Evolutionary conservation across 768 basidiomycete species (phyloP).

Genomic region (Cystofilobasidium bisporidii): DNA sequence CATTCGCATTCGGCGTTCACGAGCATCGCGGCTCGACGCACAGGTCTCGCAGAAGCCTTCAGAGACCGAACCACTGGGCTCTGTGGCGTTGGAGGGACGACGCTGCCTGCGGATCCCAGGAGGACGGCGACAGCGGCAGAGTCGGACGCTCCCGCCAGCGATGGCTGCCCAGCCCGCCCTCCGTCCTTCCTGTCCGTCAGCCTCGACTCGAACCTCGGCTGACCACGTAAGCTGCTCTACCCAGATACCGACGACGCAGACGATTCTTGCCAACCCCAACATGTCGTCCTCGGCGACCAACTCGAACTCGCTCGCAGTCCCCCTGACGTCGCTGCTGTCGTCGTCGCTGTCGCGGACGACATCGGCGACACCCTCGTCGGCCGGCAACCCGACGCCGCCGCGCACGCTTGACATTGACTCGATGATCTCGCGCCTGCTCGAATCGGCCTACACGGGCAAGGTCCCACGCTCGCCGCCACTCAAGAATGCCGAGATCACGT

Average conservation of each 20-base stretch:
- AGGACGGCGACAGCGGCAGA: too few relatives aligned
- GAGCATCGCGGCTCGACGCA: too few relatives aligned
- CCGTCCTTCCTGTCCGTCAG: too few relatives aligned
- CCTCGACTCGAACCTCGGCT: neutral
- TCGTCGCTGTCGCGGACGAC: constrained; percentile 21
- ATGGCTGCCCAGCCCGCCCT: too few relatives aligned
- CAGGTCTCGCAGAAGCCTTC: too few relatives aligned
- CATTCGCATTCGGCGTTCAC: too few relatives aligned
- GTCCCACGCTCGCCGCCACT: constrained; percentile 81
- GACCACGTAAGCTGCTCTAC: neutral
- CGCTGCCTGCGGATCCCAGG: too few relatives aligned
- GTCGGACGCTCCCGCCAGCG: too few relatives aligned
- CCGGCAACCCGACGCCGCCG: constrained; percentile 50
- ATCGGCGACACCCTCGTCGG: constrained; percentile 39
- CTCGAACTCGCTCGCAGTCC: constrained; percentile 46
- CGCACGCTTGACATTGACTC: constrained; percentile 82
- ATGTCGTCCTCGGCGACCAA: neutral
- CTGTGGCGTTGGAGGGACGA: too few relatives aligned
- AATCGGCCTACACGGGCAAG: constrained; percentile 96
- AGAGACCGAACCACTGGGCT: too few relatives aligned
- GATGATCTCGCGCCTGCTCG: constrained; percentile 91
- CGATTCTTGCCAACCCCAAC: constrained; percentile 59
- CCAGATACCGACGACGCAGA: constrained; percentile 61
- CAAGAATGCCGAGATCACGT: constrained; percentile 90
- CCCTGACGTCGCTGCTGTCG: constrained; percentile 18